Evolutionary conservation across 495 filamentous ascomycete genomes (phyloP).

Genomic region (Aspergillus diversus): DNA sequence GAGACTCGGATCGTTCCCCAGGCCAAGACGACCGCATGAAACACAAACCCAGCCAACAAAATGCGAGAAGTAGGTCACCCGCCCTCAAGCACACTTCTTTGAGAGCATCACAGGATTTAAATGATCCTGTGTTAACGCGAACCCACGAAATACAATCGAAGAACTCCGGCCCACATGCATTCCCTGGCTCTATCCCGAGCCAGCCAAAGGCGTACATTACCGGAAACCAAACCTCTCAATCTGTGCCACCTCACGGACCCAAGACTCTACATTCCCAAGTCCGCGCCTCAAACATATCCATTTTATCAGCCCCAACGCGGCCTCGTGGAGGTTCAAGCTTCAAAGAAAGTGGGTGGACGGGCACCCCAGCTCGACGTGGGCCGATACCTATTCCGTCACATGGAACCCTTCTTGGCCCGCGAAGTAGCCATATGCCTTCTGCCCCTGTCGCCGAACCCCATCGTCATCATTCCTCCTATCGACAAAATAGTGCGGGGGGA

Average conservation of each 20-base stretch:
- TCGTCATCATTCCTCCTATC: constrained; percentile 40
- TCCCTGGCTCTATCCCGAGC: constrained; percentile 32
- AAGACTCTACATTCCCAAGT: constrained; percentile 51
- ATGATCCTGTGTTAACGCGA: constrained; percentile 5
- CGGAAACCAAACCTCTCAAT: constrained; percentile 45
- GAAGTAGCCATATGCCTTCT: constrained; percentile 39
- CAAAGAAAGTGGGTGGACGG: constrained; percentile 41
- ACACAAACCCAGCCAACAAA: constrained; percentile 9
- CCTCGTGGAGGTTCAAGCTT: constrained; percentile 53
- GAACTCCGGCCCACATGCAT: constrained; percentile 13
- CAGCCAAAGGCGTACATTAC: constrained; percentile 42
- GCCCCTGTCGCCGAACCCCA: constrained; percentile 33
- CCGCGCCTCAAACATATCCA: constrained; percentile 51
- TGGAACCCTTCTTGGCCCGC: constrained; percentile 46
- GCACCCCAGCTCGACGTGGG: constrained; percentile 45
- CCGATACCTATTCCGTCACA: constrained; percentile 34
- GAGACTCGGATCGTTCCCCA: constrained; percentile 11
- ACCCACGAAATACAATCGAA: constrained; percentile 7
- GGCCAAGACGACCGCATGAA: constrained; percentile 14
- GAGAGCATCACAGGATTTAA: constrained; percentile 14
- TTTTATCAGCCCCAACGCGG: constrained; percentile 63
- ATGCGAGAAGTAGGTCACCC: constrained; percentile 15
- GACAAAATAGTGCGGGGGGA: constrained; percentile 52
- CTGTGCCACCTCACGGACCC: constrained; percentile 51
- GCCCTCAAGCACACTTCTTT: constrained; percentile 4